These are phyloP conservation scores for Ligustrum vulgare DNA, from an alignment of 257 asterid species.

Conservation along the genomic window DNA sequence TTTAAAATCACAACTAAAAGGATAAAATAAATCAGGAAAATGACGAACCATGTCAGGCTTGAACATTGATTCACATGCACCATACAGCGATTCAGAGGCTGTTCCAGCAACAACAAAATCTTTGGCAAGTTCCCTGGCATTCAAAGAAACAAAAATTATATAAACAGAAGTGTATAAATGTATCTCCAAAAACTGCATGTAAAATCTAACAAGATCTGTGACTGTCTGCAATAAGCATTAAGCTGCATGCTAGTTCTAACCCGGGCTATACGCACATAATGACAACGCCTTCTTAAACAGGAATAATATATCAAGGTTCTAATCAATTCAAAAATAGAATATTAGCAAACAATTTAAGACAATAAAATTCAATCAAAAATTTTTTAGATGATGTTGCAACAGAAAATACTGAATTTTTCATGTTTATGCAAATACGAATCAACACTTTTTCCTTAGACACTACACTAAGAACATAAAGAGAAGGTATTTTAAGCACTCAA, in stretches of 20 bases:
- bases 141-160: constrained; percentile 1
- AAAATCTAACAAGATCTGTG: not conserved
- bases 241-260: not conserved
- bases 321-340: constrained; percentile 1
- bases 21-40: constrained; percentile 2
- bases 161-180: not conserved
- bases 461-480: not conserved
- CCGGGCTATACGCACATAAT: not conserved
- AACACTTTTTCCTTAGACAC: not conserved
- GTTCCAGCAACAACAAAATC: constrained; percentile 98
- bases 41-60: constrained; percentile 86
- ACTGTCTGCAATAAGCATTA: not conserved
- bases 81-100: constrained; percentile 94
- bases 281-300: constrained; percentile 6
- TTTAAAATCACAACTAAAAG: not conserved
- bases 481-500: not conserved
- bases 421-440: not conserved
- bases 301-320: not conserved
- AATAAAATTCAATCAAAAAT: not conserved
- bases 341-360: not conserved
- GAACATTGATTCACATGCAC: constrained; percentile 99
- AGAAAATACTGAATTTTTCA: not conserved
- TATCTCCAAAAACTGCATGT: constrained; percentile 4
- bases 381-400: no score
- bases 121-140: constrained; percentile 92